Base-by-base conservation (phyloP, 495 filamentous ascomycete genomes). In the Cercophora samala region DNA sequence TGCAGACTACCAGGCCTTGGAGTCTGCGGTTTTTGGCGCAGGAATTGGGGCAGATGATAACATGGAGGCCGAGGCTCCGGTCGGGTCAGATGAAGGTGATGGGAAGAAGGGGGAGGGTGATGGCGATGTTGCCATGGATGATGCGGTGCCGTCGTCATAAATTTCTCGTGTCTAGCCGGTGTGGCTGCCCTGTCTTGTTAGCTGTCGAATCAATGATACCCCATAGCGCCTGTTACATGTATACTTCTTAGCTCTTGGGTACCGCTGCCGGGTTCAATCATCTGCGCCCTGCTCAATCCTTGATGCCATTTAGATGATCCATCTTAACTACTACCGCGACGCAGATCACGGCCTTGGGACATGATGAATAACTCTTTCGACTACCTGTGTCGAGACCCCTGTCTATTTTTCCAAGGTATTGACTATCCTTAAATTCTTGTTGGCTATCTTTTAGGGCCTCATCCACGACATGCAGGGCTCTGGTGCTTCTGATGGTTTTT, bases 1-100 rank as follows among this genome's bases (percentile, higher is more conserved):
- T 26, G 85, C 76, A 64, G 88, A 91, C 0, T 91, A 77, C 23
- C 69, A 68, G 66, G 26, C 61, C 13, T 55, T 75, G 5, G 64
- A 72, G 24, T 55, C 68, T 18, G 66, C 66, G n/a, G 70, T 74
- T n/a, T 78, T 71, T 29, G 70, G 67, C 8, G 18, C 65, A 8
- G 64, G 29, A 42, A 23, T 24, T 37, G 64, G 21, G 15, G 8
- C 64, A 25, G 37, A 51, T 61, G 37, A 51, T 61, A 46, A 58
- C 18, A 26, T 22, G 55, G 58, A 22, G 23, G 22, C 37, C 4
- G 52, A 24, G 26, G 55, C 42, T 46, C n/a, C 42, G 17, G 2
- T 15, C 22, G 23, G 60, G 59, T 5, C n/a, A 19, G 53, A 37
- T 3, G 68, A 61, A 42, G 69, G 24, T 0, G 62, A 63, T 51